phyloP scores from a whole-genome alignment of 2,329 filamentous ascomycete genomes.

The Xylaria multiplex region DNA sequence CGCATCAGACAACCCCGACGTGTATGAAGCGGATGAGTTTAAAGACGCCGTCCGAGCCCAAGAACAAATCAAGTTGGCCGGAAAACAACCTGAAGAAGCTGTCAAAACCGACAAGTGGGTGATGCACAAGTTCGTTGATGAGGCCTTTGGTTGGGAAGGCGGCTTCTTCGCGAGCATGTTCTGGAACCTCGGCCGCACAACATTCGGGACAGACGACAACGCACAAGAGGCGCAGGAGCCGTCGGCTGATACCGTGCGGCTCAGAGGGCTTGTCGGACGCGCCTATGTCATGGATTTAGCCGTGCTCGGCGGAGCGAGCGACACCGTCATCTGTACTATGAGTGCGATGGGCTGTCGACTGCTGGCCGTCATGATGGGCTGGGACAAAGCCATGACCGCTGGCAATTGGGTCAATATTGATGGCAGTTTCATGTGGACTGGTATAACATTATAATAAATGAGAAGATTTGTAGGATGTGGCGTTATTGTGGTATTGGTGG shows the following conservation, averaged over 20 bases:
- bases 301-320: conserved; percentile 73
- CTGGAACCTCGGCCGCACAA: conserved; percentile 74
- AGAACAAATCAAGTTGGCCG: conserved; percentile 78
- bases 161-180: conserved; percentile 87
- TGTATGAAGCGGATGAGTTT: conserved; percentile 75
- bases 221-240: conserved; percentile 50
- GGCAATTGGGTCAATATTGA: conserved; percentile 83
- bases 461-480: conserved; percentile 13
- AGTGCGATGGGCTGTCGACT: conserved; percentile 78
- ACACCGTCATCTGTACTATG: conserved; percentile 80
- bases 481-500: conserved; percentile 26
- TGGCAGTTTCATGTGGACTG: conserved; percentile 71
- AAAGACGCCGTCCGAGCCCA: conserved; percentile 70
- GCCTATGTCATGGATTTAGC: conserved; percentile 84
- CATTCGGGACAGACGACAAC: conserved; percentile 48
- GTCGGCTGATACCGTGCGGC: conserved; percentile 66
- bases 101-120: conserved; percentile 57
- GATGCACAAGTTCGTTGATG: conserved; percentile 75
- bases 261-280: conserved; percentile 80
- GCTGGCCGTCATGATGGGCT: conserved; percentile 87
- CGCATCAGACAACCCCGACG: conserved; percentile 83
- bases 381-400: conserved; percentile 72
- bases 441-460: conserved; percentile 40
- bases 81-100: conserved; percentile 62
- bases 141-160: conserved; percentile 86